phyloP scores from a whole-genome alignment of 441 rosid genomes.

The Erodium moschatum region DNA sequence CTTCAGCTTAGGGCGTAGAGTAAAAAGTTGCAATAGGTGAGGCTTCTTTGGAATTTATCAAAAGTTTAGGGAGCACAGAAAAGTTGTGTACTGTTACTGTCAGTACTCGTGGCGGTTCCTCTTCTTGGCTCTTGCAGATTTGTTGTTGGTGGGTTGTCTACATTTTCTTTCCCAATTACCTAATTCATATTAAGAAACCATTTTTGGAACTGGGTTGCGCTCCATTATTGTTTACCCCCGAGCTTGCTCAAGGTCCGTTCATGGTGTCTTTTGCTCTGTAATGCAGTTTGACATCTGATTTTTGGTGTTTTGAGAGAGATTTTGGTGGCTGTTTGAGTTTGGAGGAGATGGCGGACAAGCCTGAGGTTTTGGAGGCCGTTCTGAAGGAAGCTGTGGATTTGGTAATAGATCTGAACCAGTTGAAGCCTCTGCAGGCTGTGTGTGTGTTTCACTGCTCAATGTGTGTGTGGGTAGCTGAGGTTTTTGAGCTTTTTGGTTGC shows the following conservation, averaged over 20 bases:
- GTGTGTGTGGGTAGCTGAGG: neutral
- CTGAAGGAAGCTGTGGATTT: constrained; percentile 28
- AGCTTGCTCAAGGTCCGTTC: neutral
- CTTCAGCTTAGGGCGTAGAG: too few relatives aligned
- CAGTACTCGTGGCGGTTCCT: constrained; percentile 9
- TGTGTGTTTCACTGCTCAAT: constrained; percentile 12
- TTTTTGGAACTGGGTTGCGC: constrained; percentile 5
- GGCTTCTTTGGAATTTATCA: neutral
- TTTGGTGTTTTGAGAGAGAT: neutral
- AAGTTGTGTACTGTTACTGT: constrained; percentile 4
- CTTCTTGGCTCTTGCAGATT: constrained; percentile 13
- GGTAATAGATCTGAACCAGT: constrained; percentile 48
- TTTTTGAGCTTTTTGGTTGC: constrained; percentile 16
- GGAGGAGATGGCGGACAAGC: constrained; percentile 20
- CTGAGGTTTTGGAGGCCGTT: constrained; percentile 26
- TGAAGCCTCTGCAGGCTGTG: constrained; percentile 20
- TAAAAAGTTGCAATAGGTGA: neutral
- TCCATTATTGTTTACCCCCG: neutral
- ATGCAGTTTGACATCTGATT: neutral
- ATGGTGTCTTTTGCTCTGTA: neutral
- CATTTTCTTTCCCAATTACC: neutral
- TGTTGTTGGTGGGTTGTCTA: constrained; percentile 20
- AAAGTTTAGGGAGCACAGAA: neutral
- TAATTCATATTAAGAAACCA: neutral
- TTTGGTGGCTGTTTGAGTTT: neutral